Conservation (phyloP, 148 eudicot genomes). For the Silene latifolia region DNA sequence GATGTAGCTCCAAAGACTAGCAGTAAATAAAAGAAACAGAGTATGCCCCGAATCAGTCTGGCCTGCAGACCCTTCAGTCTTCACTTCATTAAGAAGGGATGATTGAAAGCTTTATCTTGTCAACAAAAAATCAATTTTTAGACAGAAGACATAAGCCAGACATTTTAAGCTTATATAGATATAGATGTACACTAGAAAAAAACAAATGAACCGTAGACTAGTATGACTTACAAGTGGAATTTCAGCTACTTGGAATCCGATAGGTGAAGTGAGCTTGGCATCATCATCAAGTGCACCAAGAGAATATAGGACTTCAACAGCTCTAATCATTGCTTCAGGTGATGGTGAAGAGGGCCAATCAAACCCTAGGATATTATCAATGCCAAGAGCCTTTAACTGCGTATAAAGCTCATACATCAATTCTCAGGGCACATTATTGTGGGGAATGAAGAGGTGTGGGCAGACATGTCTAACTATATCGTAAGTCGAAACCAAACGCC, state of each 20-base stretch:
- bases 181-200: not conserved
- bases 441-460: not conserved
- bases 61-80: not conserved
- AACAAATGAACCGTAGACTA: not conserved
- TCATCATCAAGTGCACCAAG: conserved; percentile 95
- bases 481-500: not conserved
- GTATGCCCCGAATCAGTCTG: not conserved
- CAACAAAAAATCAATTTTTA: not conserved
- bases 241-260: conserved; percentile 96
- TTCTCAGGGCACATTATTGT: not conserved
- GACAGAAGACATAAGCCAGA: not conserved
- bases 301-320: conserved; percentile 91
- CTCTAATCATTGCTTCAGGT: conserved; percentile 97
- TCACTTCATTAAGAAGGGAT: not conserved
- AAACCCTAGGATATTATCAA: conserved; percentile 93
- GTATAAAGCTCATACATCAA: conserved; percentile 8
- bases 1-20: not conserved
- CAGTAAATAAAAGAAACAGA: not conserved
- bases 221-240: conserved; percentile 70
- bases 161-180: not conserved
- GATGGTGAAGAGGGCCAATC: conserved; percentile 97
- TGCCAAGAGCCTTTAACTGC: conserved; percentile 93
- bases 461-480: not conserved
- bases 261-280: conserved; percentile 94
- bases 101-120: not conserved